A percentile compares a stretch with the other conserved stretches of the same genome.
phyloP scores from a whole-genome alignment of 2,329 filamentous ascomycete species.

The Colletotrichum sp. region DNA sequence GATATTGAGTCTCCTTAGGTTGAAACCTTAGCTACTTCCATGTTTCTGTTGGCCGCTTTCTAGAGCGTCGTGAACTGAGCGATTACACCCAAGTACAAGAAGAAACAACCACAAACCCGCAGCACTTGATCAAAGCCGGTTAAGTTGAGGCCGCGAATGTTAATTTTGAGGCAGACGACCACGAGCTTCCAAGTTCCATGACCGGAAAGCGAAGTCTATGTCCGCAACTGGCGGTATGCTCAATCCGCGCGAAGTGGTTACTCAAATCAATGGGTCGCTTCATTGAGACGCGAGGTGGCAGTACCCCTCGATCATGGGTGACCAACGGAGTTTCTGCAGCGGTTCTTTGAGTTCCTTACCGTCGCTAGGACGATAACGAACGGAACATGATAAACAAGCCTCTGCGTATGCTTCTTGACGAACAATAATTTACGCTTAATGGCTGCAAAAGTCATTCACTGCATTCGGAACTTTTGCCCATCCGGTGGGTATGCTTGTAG shows the following conservation, averaged over 20 bases:
- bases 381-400: background rate
- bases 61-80: background rate
- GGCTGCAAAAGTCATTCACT: too few relatives aligned
- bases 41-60: background rate
- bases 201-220: background rate
- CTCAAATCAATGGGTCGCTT: background rate
- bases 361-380: background rate
- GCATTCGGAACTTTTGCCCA: background rate
- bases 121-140: background rate
- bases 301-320: background rate
- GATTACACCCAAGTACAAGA: background rate
- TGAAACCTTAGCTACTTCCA: too few relatives aligned
- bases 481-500: background rate
- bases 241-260: background rate
- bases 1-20: too few relatives aligned
- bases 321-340: background rate
- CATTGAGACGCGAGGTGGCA: too few relatives aligned
- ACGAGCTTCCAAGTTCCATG: background rate
- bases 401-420: background rate
- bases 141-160: background rate
- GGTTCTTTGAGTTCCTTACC: background rate
- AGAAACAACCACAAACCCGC: background rate
- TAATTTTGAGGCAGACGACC: rapidly evolving
- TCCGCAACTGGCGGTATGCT: background rate
- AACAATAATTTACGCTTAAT: background rate